These are phyloP conservation scores for Quercus suber DNA, from an alignment of 306 rosid genomes.

Conservation along the genomic window DNA sequence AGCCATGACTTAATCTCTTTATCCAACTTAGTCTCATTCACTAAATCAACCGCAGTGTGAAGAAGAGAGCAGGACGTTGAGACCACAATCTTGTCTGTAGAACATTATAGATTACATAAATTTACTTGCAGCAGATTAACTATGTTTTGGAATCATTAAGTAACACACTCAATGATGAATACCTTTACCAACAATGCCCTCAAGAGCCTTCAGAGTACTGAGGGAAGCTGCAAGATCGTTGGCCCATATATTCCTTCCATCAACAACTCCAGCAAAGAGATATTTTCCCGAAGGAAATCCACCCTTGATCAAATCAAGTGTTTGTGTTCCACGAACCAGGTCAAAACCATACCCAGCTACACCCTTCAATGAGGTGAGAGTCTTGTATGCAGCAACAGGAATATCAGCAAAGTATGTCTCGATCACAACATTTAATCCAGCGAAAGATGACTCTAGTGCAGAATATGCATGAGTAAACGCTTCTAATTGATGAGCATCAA, in stretches of 20 bases:
- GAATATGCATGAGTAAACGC: slow-evolving; percentile 63
- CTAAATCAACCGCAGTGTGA: slow-evolving; percentile 88
- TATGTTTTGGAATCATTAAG: slow-evolving; percentile 5
- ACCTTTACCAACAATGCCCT: slow-evolving; percentile 75
- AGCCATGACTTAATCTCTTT: slow-evolving; percentile 82
- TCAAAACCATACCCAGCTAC: slow-evolving; percentile 75
- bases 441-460: slow-evolving; percentile 59
- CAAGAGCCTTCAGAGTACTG: slow-evolving; percentile 46
- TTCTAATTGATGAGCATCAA: slow-evolving; percentile 57
- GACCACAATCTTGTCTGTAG: slow-evolving; percentile 65
- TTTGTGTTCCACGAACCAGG: slow-evolving; percentile 77
- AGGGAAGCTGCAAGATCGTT: slow-evolving; percentile 70
- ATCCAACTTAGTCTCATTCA: slow-evolving; percentile 73
- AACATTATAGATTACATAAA: neutral
- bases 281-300: slow-evolving; percentile 71
- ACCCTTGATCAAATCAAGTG: slow-evolving; percentile 66
- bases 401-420: slow-evolving; percentile 83
- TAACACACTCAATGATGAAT: slow-evolving; percentile 2
- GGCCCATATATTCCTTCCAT: slow-evolving; percentile 92
- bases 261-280: slow-evolving; percentile 88
- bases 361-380: slow-evolving; percentile 72
- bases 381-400: slow-evolving; percentile 64
- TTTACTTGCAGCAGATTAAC: slow-evolving; percentile 17
- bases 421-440: slow-evolving; percentile 67
- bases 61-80: slow-evolving; percentile 91